phyloP scores from a whole-genome alignment of 2,329 filamentous ascomycete species.

The Stachybotrys echinatus region DNA sequence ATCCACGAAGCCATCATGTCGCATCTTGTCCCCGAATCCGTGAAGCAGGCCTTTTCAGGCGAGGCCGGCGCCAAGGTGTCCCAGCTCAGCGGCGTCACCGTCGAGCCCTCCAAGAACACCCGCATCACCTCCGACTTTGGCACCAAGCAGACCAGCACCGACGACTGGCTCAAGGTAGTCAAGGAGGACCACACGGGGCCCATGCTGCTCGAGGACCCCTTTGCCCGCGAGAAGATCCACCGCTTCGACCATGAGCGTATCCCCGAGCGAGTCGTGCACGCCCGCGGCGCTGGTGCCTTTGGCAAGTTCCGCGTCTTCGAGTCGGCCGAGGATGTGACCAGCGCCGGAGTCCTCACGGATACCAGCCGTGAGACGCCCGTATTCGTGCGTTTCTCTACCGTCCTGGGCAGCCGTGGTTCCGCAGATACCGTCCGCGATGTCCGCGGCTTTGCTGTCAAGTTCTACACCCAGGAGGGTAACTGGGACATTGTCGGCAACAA shows the following conservation, averaged over 20 bases:
- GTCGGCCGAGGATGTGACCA: slow-evolving; percentile 62
- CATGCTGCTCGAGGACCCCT: slow-evolving; percentile 64
- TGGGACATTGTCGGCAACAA: slow-evolving; percentile 73
- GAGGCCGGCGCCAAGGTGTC: slow-evolving; percentile 48
- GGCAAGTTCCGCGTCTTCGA: slow-evolving; percentile 64
- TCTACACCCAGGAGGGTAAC: slow-evolving; percentile 71
- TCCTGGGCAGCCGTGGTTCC: slow-evolving; percentile 67
- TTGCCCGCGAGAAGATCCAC: slow-evolving; percentile 70
- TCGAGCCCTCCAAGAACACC: slow-evolving; percentile 51
- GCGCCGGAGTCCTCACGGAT: slow-evolving; percentile 54
- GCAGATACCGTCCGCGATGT: slow-evolving; percentile 82
- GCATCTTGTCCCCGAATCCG: slow-evolving; percentile 21
- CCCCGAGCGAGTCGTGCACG: slow-evolving; percentile 64
- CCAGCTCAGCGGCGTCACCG: slow-evolving; percentile 54
- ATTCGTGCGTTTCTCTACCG: slow-evolving; percentile 65
- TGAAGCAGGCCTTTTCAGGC: slow-evolving; percentile 36
- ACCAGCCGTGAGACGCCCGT: slow-evolving; percentile 44
- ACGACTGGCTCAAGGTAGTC: slow-evolving; percentile 69
- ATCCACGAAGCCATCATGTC: slow-evolving; percentile 10
- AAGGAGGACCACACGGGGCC: slow-evolving; percentile 62
- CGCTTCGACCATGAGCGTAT: slow-evolving; percentile 64
- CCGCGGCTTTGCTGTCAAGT: slow-evolving; percentile 64
- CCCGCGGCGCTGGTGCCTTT: slow-evolving; percentile 63
- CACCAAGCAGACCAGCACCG: slow-evolving; percentile 65
- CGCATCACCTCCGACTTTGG: slow-evolving; percentile 74